A percentile compares a stretch with the other conserved stretches of the same genome.
Conservation (phyloP, 139 green algal species). For the Gonium pectorale region DNA sequence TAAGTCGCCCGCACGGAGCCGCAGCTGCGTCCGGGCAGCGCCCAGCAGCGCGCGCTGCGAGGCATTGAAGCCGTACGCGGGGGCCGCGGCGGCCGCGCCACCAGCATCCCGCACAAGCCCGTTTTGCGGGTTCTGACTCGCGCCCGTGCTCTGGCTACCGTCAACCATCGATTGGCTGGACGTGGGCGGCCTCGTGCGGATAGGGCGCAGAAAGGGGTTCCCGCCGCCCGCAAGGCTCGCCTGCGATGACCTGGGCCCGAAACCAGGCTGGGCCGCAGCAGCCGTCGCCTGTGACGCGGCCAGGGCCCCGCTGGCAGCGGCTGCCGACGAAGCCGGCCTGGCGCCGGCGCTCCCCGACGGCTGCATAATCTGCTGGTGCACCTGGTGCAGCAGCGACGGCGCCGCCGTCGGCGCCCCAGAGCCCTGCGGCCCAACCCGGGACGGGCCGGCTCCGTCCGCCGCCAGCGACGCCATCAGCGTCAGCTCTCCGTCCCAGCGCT, state of each 20-base stretch:
- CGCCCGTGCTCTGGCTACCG: too few species aligned
- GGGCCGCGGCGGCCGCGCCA: background rate
- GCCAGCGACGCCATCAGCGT: background rate
- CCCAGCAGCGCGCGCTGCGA: background rate
- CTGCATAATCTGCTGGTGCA: too few species aligned
- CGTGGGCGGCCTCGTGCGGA: too few species aligned
- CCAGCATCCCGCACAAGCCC: background rate
- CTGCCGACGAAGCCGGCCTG: background rate
- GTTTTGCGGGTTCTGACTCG: too few species aligned
- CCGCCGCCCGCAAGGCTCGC: background rate
- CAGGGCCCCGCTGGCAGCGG: background rate
- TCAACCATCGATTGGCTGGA: too few species aligned
- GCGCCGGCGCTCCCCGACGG: too few species aligned
- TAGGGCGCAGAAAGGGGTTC: too few species aligned
- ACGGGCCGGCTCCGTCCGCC: background rate
- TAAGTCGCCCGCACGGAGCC: background rate
- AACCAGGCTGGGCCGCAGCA: too few species aligned
- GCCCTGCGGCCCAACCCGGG: background rate
- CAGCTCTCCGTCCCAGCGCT: slow-evolving; percentile 7
- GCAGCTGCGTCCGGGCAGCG: background rate
- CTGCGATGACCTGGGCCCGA: background rate
- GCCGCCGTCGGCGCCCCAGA: background rate
- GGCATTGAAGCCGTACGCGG: background rate
- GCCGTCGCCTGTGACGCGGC: too few species aligned
- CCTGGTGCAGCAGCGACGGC: background rate